A percentile compares a stretch with the other conserved stretches of the same genome.
Evolutionary conservation across 805 yeast genomes (phyloP).

Genomic region (Zygosaccharomyces bailii): DNA sequence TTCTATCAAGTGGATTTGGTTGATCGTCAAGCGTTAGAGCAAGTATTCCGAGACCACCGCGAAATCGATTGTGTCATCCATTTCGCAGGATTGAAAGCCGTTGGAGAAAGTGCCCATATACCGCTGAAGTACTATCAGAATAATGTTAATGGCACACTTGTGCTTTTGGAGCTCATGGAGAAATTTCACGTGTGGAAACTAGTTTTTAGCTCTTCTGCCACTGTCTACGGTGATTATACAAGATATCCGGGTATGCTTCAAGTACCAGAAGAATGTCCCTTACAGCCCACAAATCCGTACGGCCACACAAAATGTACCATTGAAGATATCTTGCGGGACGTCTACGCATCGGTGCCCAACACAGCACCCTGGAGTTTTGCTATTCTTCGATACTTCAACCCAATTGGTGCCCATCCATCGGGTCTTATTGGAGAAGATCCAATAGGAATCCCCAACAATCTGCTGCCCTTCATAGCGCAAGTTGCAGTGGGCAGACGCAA

Average conservation of each 20-base stretch:
- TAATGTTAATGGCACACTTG: slow-evolving; percentile 63
- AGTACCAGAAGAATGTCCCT: slow-evolving; percentile 73
- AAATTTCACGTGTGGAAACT: slow-evolving; percentile 46
- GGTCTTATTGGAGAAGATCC: slow-evolving; percentile 82
- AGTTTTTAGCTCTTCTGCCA: slow-evolving; percentile 76
- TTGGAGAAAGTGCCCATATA: slow-evolving; percentile 67
- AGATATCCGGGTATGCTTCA: slow-evolving; percentile 70
- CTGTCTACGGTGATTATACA: slow-evolving; percentile 80
- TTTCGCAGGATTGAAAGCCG: slow-evolving; percentile 82
- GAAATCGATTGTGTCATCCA: slow-evolving; percentile 61
- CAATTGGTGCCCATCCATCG: slow-evolving; percentile 82
- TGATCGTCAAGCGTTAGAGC: slow-evolving; percentile 46
- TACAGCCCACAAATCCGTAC: slow-evolving; percentile 72
- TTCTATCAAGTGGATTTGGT: slow-evolving; percentile 58
- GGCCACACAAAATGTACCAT: slow-evolving; percentile 68
- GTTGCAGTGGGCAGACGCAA: slow-evolving; percentile 72
- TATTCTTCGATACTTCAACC: slow-evolving; percentile 73
- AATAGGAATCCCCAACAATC: slow-evolving; percentile 69
- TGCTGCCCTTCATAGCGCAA: slow-evolving; percentile 72
- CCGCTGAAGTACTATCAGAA: slow-evolving; percentile 68
- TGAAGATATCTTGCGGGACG: slow-evolving; percentile 59
- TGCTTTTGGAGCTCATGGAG: slow-evolving; percentile 52
- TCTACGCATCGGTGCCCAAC: slow-evolving; percentile 38
- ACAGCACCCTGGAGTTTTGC: slow-evolving; percentile 50
- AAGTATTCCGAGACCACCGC: slow-evolving; percentile 45